Percentiles rank a stretch among this genome's conserved stretches.
These are phyloP conservation scores for Paracorniculantispora psalliotae DNA, from an alignment of 2,329 filamentous ascomycete genomes.

Conservation along the genomic window DNA sequence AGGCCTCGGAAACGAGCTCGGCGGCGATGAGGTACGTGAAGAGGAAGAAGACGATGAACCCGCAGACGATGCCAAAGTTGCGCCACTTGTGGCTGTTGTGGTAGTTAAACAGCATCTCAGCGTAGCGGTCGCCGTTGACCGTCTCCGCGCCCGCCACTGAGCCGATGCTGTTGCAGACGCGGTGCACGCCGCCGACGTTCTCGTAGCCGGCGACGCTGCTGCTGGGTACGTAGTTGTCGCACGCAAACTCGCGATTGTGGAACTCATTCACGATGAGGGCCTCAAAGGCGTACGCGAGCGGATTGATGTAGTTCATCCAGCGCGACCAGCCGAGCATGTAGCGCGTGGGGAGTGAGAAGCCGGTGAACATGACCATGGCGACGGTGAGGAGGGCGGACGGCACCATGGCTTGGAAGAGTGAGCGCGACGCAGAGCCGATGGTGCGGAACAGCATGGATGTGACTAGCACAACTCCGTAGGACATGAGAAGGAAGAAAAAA, in stretches of 20 bases:
- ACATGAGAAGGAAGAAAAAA: slow-evolving; percentile 80
- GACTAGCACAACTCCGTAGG: slow-evolving; percentile 64
- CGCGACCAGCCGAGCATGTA: slow-evolving; percentile 77
- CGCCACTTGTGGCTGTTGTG: slow-evolving; percentile 58
- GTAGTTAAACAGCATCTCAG: slow-evolving; percentile 53
- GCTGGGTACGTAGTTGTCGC: slow-evolving; percentile 42
- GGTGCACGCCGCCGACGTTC: slow-evolving; percentile 32
- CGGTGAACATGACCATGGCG: slow-evolving; percentile 66
- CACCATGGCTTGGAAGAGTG: slow-evolving; percentile 59
- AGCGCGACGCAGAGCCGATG: slow-evolving; percentile 71
- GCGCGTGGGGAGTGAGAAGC: slow-evolving; percentile 58
- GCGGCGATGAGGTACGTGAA: slow-evolving; percentile 57
- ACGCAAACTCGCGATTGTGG: slow-evolving; percentile 54
- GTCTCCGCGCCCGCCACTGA: slow-evolving; percentile 44
- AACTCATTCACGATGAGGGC: slow-evolving; percentile 82
- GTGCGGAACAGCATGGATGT: slow-evolving; percentile 87
- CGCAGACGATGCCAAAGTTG: slow-evolving; percentile 66
- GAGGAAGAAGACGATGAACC: slow-evolving; percentile 59
- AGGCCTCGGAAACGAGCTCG: slow-evolving; percentile 60
- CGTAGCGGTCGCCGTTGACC: slow-evolving; percentile 56
- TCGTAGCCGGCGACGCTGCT: slow-evolving; percentile 30
- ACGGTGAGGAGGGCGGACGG: slow-evolving; percentile 58
- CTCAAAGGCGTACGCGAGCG: slow-evolving; percentile 76
- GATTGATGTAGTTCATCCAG: slow-evolving; percentile 80
- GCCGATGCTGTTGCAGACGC: slow-evolving; percentile 57